Base-by-base conservation (phyloP, 495 filamentous ascomycete genomes). In the Annulohypoxylon stygium region DNA sequence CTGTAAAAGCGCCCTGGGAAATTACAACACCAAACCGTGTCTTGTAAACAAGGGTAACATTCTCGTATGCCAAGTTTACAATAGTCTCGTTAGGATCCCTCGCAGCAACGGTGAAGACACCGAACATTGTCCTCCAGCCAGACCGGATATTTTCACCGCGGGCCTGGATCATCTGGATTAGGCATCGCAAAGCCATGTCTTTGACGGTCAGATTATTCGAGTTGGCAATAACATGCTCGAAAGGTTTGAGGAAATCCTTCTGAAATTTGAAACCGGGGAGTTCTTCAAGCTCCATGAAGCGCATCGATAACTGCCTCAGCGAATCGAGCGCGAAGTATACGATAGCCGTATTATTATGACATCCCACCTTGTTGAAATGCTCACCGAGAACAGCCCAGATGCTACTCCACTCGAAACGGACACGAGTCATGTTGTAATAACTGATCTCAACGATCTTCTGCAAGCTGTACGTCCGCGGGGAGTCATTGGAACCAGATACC, bases 41-140 rank as follows among this genome's bases (percentile, higher is more conserved):
- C 78, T 94, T 97, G 80, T 98, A 98, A n/a, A 99, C 91, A 65
- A 97, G 94, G n/a, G 89, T 92, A 60, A 98, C 94, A 81, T 97
- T 97, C 67, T 99, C 95, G 75, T 93, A 98, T 0, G 97, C 94
- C 76, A 98, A 90, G 75, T 94, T 97, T 53, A 99, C 96, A 75
- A 99, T 97, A 61, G 90, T 90, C 83, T 98, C 96, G 79, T 97
- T 95, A 41, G 91, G 93, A 75, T 99, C 96, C 61, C 91, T 88
- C 23, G 96, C 96, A 18, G 96, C 97, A 26, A 97, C 93, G 3
- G 95, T 97, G 79, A 99, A 98, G 41, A 97, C 97, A 9, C 94
- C 96, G 83, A 99, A 98, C 94, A 99, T 98, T 11, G 96, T 98
- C 80, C 96, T 90, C 96, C 96, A 99, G 33, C 96, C 96, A 16